These are phyloP conservation scores for Syncephalastrum monosporum DNA, from an alignment of 371 early-diverging fungal genomes.

Conservation along the genomic window DNA sequence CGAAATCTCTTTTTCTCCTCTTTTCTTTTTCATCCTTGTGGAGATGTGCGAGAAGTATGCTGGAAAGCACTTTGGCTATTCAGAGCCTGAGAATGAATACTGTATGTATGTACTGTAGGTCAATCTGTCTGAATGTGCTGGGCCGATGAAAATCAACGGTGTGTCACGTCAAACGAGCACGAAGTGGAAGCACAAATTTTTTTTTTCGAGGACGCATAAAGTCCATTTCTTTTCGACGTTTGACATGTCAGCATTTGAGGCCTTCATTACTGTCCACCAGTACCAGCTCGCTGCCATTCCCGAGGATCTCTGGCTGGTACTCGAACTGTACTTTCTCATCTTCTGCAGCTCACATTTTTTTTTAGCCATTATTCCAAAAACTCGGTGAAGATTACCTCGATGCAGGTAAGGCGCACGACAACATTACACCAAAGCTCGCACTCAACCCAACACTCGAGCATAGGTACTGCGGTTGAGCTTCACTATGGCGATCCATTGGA, in stretches of 20 bases:
- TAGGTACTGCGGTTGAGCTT: slow-evolving; percentile 32
- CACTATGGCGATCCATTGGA: slow-evolving; percentile 58
- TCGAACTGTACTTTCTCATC: not conserved
- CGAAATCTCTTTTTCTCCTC: no score
- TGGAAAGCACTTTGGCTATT: no score
- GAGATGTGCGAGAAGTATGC: no score
- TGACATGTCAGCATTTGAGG: slow-evolving; percentile 39
- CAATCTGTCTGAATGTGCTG: no score
- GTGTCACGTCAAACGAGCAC: no score
- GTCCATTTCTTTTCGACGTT: not conserved
- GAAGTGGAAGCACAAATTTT: no score
- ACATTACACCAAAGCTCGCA: no score
- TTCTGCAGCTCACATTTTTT: not conserved
- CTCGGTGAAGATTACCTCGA: slow-evolving; percentile 62
- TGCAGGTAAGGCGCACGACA: slow-evolving; percentile 41
- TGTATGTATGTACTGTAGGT: no score
- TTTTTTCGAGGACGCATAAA: no score
- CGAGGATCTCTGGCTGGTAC: slow-evolving; percentile 61
- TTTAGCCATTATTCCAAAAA: slow-evolving; percentile 58
- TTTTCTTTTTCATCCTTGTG: no score
- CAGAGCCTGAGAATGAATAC: no score
- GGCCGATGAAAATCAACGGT: no score
- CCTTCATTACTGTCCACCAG: slow-evolving; percentile 60
- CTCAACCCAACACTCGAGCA: not conserved
- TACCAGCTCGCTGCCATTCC: slow-evolving; percentile 60